Base-by-base conservation (phyloP, 75 land plant species). In the Picea glauca region DNA sequence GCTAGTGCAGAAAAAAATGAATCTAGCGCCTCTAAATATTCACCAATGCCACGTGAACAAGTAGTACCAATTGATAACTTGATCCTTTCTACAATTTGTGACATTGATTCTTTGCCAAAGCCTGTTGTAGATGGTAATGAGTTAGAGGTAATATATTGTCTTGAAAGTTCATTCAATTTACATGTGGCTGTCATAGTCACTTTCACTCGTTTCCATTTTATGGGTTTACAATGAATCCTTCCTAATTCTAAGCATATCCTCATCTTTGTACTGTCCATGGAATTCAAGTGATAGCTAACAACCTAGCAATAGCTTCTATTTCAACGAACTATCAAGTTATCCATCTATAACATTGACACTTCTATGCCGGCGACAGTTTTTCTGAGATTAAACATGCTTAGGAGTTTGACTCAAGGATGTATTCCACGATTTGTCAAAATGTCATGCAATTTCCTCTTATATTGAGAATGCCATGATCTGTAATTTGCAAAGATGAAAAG, bases 61-160 rank as follows among this genome's bases (percentile, higher is more conserved):
- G 79, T 66, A 23, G 79, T 78, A 18, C 79, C 79, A 40, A 63
- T 78, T 35, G 72, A 68, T 21, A 66, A 65, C n/a, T 32, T 43
- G 13, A 30, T 20, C 14, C 50, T 78, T 13, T 68, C 23, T 78
- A 14, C 21, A 40, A 40, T 70, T 40, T 54, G 2, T 40, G 50
- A 46, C 38, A 20, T 6, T 20, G 35, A 66, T 60, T 60, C 75
- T 3, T 72, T 85, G 72, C 88, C 86, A 17, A 61, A 61, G 30
- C 43, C 77, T 60, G 72, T 76, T 58, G 86, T 78, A 61, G 82
- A 86, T 72, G 72, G 15, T 18, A 75, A 78, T 13, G 88, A 86
- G 77, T 72, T 86, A 72, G 88, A 86, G 88, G 88, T 86, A 83
- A 56, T 35, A 5, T 83, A 81, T 26, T 32, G 20, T 60, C n/a